Conservation (phyloP, 345 rosid genomes). For the Aquilaria yunnanensis region DNA sequence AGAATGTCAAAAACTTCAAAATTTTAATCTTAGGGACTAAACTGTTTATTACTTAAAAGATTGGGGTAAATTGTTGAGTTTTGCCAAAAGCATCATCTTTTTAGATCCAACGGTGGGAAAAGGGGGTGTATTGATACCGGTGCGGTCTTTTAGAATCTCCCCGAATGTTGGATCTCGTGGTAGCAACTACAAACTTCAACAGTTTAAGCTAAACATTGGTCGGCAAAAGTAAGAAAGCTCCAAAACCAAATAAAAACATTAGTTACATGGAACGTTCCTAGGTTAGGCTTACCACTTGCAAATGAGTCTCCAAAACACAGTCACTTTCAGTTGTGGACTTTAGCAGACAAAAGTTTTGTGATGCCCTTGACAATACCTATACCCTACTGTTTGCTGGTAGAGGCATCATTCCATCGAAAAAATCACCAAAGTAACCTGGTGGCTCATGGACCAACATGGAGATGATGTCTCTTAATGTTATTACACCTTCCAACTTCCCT, state of each 20-base stretch:
- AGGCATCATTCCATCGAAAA: constrained; percentile 87
- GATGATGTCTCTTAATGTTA: constrained; percentile 87
- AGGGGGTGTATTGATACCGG: no score
- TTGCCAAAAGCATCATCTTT: no score
- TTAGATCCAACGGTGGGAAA: no score
- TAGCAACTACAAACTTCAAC: no score
- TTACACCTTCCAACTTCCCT: constrained; percentile 86
- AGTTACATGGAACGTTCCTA: constrained; percentile 22
- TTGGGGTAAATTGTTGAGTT: no score
- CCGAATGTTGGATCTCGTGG: no score
- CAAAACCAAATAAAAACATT: background rate
- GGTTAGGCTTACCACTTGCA: constrained; percentile 16
- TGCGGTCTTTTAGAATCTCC: no score
- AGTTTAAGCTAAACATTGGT: no score
- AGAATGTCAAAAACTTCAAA: no score
- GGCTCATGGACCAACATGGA: constrained; percentile 93
- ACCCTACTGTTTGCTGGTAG: constrained; percentile 73
- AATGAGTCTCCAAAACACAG: constrained; percentile 11
- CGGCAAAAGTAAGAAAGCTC: no score
- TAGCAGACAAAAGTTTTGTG: background rate
- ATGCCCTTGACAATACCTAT: constrained; percentile 15
- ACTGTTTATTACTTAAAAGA: no score
- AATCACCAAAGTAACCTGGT: constrained; percentile 93
- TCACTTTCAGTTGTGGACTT: constrained; percentile 7
- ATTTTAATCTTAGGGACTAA: no score